Percentiles rank a stretch among this genome's conserved stretches.
Evolutionary conservation across 768 basidiomycete genomes (phyloP).

Genomic region (Mycena olivaceomarginata): DNA sequence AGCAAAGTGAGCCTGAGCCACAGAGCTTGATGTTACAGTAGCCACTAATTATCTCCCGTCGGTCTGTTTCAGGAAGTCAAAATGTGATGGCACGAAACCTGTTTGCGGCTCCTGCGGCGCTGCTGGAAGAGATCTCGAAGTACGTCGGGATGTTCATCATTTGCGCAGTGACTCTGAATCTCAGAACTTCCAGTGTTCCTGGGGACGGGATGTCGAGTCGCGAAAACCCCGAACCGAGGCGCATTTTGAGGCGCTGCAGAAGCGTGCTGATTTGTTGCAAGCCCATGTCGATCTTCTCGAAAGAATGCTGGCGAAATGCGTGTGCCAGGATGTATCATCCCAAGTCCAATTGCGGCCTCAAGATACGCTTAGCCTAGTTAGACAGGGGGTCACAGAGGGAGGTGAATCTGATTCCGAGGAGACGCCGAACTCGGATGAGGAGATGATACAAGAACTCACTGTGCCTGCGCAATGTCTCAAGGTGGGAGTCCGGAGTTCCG

Average conservation of each 20-base stretch:
- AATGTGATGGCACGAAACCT: conserved; percentile 41
- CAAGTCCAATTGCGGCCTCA: conserved; percentile 35
- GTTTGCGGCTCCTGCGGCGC: conserved; percentile 35
- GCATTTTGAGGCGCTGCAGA: conserved; percentile 34
- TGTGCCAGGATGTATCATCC: conserved; percentile 36
- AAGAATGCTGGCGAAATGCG: conserved; percentile 28
- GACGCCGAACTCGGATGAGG: conserved; percentile 35
- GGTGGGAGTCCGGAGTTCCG: conserved; percentile 12
- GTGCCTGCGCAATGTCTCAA: conserved; percentile 38
- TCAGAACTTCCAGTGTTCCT: conserved; percentile 4
- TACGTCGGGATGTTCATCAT: not conserved
- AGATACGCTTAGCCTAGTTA: not conserved
- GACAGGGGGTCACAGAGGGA: too few relatives aligned
- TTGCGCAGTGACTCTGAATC: too few relatives aligned
- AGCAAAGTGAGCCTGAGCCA: conserved; percentile 8
- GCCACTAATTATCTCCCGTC: too few relatives aligned
- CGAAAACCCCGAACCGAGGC: too few relatives aligned
- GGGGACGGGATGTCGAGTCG: too few relatives aligned
- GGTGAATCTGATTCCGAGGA: conserved; percentile 16
- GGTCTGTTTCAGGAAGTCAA: conserved; percentile 29
- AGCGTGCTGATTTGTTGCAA: conserved; percentile 31
- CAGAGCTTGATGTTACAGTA: too few relatives aligned
- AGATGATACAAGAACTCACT: conserved; percentile 36
- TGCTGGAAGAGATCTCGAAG: conserved; percentile 33
- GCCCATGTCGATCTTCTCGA: conserved; percentile 31